Percentiles rank a stretch among this genome's conserved stretches.
phyloP scores from a whole-genome alignment of 306 rosid species.

The Cucumis hystrix region DNA sequence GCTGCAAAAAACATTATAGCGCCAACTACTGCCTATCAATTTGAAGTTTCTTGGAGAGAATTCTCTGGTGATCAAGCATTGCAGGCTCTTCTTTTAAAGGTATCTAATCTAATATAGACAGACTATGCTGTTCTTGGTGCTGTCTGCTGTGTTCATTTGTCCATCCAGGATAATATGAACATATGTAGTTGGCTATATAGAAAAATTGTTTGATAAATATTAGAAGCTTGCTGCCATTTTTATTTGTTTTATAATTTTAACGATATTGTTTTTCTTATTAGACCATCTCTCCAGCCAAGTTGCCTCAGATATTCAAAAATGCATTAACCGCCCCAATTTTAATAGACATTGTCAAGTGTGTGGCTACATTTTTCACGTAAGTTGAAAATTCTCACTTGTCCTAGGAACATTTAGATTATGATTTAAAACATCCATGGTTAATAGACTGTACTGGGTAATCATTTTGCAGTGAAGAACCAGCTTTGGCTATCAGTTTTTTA shows the following conservation, averaged over 20 bases:
- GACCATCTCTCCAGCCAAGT: conserved; percentile 50
- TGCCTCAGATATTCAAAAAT: conserved; percentile 76
- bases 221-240: not conserved
- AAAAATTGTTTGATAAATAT: not conserved
- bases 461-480: conserved; percentile 61
- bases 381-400: conserved; percentile 5
- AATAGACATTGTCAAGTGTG: conserved; percentile 64
- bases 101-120: conserved; percentile 12
- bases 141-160: not conserved
- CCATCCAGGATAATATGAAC: not conserved
- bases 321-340: conserved; percentile 61
- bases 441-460: not conserved
- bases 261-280: conserved; percentile 14
- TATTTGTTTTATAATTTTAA: not conserved
- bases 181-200: not conserved
- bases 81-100: conserved; percentile 66
- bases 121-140: not conserved
- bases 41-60: conserved; percentile 81
- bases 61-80: conserved; percentile 51
- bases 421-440: not conserved
- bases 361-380: conserved; percentile 67
- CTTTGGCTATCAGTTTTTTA: conserved; percentile 42
- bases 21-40: conserved; percentile 84
- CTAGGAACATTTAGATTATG: not conserved
- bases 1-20: conserved; percentile 53